Conservation (phyloP, 768 basidiomycete species). For the Grammothele lineata region DNA sequence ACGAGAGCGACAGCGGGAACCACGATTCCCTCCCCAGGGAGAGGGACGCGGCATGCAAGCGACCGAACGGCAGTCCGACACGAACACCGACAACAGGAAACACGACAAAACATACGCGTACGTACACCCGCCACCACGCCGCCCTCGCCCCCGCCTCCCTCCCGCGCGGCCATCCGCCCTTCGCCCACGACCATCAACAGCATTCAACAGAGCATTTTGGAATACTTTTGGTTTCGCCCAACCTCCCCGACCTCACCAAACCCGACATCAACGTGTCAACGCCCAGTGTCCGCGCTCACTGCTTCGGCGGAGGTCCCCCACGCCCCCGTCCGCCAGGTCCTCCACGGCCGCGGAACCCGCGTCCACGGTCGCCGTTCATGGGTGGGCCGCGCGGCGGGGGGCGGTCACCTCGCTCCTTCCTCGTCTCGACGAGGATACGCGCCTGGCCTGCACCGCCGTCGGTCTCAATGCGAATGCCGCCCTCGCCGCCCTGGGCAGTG, state of each 20-base stretch:
- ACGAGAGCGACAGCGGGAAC: too few relatives aligned
- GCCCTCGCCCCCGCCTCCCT: too few relatives aligned
- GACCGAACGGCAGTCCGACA: too few relatives aligned
- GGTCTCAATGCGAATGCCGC: conserved; percentile 76
- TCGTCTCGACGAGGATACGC: conserved; percentile 77
- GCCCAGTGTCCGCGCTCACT: conserved; percentile 10
- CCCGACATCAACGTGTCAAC: too few relatives aligned
- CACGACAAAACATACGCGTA: too few relatives aligned
- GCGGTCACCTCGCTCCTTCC: conserved; percentile 89
- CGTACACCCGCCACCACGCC: too few relatives aligned
- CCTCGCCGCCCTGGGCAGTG: conserved; percentile 73
- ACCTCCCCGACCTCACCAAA: background rate
- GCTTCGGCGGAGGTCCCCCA: conserved; percentile 27
- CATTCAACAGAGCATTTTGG: conserved; percentile 9
- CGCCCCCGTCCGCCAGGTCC: conserved; percentile 42
- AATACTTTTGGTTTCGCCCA: conserved; percentile 11
- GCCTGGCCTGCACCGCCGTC: conserved; percentile 47
- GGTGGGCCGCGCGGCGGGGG: conserved; percentile 60
- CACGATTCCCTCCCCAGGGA: too few relatives aligned
- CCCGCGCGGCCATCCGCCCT: background rate
- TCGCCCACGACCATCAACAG: background rate
- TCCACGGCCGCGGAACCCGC: conserved; percentile 44
- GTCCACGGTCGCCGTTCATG: conserved; percentile 43
- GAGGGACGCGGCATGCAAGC: too few relatives aligned
- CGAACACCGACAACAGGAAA: too few relatives aligned